A percentile compares a stretch with the other conserved stretches of the same genome.
Conservation (phyloP, 148 eudicot species). For the Selenicereus undatus region DNA sequence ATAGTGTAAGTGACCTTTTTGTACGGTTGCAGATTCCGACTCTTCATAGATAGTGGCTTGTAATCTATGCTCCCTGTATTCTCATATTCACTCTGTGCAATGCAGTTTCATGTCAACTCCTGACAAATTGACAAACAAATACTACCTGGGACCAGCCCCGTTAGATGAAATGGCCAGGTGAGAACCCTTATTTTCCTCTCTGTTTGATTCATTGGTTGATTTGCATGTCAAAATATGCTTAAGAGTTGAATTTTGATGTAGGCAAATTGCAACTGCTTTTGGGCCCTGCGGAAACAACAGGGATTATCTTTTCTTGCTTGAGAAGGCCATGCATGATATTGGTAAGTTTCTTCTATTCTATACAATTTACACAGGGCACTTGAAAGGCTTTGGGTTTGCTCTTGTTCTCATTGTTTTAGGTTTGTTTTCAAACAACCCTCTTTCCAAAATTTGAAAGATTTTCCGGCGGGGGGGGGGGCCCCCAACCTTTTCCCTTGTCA, state of each 20-base stretch:
- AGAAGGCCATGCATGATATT: constrained; percentile 66
- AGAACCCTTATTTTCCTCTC: neutral
- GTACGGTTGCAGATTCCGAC: neutral
- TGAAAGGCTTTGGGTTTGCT: no score
- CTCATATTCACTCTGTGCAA: neutral
- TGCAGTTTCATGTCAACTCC: constrained; percentile 94
- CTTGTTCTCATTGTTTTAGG: no score
- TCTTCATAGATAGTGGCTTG: neutral
- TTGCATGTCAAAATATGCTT: constrained; percentile 7
- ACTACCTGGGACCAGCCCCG: constrained; percentile 94
- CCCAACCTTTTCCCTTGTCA: no score
- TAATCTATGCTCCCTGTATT: neutral
- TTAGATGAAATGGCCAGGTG: constrained; percentile 84
- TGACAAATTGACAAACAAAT: constrained; percentile 64
- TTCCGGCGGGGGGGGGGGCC: no score
- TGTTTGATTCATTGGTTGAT: neutral
- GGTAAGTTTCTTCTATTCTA: neutral
- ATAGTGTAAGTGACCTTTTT: constrained; percentile 56
- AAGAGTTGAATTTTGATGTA: constrained; percentile 20
- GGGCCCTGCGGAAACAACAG: constrained; percentile 96
- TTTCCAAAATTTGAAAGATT: no score
- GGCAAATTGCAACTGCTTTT: constrained; percentile 92
- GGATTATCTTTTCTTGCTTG: constrained; percentile 77
- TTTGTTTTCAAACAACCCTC: no score
- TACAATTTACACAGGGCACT: no score